phyloP scores from a whole-genome alignment of 371 early-diverging fungal genomes.

The Mucor indicus region DNA sequence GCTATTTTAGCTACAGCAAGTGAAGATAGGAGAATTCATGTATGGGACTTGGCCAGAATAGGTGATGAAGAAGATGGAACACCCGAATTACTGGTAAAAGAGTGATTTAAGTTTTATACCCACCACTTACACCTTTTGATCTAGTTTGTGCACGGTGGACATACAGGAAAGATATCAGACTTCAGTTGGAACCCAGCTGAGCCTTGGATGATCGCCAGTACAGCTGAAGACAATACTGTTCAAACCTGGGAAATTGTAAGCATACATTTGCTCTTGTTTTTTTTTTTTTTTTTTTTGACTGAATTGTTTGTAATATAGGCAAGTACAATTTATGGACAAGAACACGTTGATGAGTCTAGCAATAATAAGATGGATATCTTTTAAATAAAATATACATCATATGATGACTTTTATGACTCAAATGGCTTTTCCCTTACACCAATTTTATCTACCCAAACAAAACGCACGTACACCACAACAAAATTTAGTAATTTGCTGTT shows the following conservation, averaged over 20 bases:
- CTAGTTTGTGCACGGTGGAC: conserved; percentile 98
- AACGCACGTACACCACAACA: no score
- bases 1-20: conserved; percentile 90
- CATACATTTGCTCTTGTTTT: not conserved
- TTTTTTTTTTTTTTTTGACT: not conserved
- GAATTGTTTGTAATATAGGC: no score
- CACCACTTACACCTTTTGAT: not conserved
- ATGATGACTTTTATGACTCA: not conserved
- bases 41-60: conserved; percentile 95
- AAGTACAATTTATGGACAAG: conserved; percentile 31
- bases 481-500: no score
- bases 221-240: conserved; percentile 94
- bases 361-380: conserved; percentile 12
- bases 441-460: no score
- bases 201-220: conserved; percentile 91
- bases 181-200: conserved; percentile 96
- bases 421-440: not conserved
- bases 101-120: not conserved
- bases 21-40: conserved; percentile 82
- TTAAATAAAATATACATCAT: no score
- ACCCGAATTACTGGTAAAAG: conserved; percentile 89
- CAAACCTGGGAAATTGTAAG: conserved; percentile 98
- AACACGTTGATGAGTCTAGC: conserved; percentile 9
- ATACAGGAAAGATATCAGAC: conserved; percentile 95
- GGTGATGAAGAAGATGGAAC: conserved; percentile 95